Evolutionary conservation across 2,329 filamentous ascomycete species (phyloP).

Genomic region (Pseudogymnoascus sp.): DNA sequence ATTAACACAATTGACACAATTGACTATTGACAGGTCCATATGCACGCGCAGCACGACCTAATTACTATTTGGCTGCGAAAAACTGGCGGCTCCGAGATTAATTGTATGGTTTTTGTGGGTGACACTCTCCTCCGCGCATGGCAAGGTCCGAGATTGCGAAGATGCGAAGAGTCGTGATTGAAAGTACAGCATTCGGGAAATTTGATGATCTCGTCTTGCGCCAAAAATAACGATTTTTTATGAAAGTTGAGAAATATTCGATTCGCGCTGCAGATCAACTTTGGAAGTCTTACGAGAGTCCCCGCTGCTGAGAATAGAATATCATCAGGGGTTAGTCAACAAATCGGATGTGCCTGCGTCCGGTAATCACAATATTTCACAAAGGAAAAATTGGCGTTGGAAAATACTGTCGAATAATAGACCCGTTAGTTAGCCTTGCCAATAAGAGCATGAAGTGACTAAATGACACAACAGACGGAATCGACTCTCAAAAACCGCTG

Average conservation of each 20-base stretch:
- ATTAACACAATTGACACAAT: no score
- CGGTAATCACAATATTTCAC: conserved; percentile 2
- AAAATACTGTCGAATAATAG: background rate
- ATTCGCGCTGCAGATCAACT: background rate
- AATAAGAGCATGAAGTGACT: background rate
- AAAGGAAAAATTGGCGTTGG: background rate
- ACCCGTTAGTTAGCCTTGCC: background rate
- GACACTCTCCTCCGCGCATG: background rate
- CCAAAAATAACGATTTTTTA: conserved; percentile 4
- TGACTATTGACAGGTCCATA: background rate
- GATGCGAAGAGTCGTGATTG: background rate
- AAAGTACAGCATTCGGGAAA: background rate
- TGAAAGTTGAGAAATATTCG: conserved; percentile 1
- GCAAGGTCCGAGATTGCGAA: background rate
- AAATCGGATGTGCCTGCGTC: background rate
- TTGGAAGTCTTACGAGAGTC: conserved; percentile 2
- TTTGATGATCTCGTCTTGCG: background rate
- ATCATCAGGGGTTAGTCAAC: background rate
- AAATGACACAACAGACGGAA: background rate
- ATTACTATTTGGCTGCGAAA: background rate
- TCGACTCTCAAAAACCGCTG: background rate
- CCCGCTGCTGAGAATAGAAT: conserved; percentile 5
- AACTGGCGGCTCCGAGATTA: background rate
- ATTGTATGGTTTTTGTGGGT: background rate
- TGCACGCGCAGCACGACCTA: background rate